A percentile compares a stretch with the other conserved stretches of the same genome.
Evolutionary conservation across 768 basidiomycete species (phyloP).

Genomic region (Trichaptum fuscoviolaceum): DNA sequence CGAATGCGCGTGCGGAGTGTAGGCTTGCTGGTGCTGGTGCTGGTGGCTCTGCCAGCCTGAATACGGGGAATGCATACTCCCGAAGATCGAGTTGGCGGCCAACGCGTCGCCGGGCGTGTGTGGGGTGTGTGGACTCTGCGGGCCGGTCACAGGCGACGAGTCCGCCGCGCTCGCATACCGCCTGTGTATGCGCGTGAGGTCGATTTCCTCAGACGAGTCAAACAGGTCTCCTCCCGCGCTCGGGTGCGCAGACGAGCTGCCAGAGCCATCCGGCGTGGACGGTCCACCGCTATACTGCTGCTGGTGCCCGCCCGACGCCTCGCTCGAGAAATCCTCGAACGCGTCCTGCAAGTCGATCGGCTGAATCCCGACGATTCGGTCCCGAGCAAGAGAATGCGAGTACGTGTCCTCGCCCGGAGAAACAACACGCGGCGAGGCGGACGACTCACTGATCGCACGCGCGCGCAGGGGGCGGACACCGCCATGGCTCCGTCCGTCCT

Average conservation of each 20-base stretch:
- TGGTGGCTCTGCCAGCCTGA: neutral
- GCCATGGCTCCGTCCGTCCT: neutral
- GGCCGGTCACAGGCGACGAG: neutral
- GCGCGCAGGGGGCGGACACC: neutral
- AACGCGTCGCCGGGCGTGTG: neutral
- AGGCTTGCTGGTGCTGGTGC: neutral
- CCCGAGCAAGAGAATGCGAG: neutral
- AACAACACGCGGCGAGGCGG: neutral
- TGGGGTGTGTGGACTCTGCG: neutral
- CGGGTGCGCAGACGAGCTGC: neutral
- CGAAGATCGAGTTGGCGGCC: neutral
- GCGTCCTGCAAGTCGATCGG: neutral
- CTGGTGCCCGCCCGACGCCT: neutral
- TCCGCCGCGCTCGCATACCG: neutral
- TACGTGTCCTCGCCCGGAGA: neutral
- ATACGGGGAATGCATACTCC: neutral
- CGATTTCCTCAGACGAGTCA: neutral
- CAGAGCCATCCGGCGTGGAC: neutral
- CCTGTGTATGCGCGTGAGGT: neutral
- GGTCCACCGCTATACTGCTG: neutral
- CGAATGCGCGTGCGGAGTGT: neutral
- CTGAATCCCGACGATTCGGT: neutral
- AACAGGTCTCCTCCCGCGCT: neutral
- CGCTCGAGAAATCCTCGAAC: neutral
- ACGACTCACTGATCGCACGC: conserved; percentile 3